Evolutionary conservation across 116 monocot species (phyloP), one percentile per base, ranked within the genome.

Genomic region (Iris pallida): DNA sequence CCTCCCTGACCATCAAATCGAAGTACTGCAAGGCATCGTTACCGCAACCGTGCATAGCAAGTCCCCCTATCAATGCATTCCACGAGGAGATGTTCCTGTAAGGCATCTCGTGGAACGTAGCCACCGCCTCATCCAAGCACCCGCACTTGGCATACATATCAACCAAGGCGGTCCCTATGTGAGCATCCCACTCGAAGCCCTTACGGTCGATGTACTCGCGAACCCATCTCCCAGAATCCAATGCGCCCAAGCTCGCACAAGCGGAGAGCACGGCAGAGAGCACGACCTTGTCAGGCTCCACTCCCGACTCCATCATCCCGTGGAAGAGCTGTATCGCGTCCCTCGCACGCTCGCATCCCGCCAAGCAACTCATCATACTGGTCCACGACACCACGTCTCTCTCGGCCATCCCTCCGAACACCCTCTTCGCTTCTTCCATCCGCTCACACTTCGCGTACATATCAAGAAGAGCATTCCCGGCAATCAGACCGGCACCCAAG

Each of bases 121-220:
- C 10, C 14, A 81, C 17, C 7, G 88, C 89, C 20, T 20, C 54
- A 11, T 78, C 81, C 16, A 93, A 47, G 68, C 76, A 77, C 42
- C 88, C 86, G 72, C 77, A 83, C 56, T 88, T 93, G 4, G 79
- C 77, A 74, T 93, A 93, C 93, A 93, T 84, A 59, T 93, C 88
- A 13, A 93, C 71, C 69, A 93, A 66, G 14, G 86, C 64, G 15
- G 93, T 86, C 9, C 81, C 83, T 52, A 93, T 52, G 52, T 88
- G 81, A 44, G 81, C 77, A 81, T 93, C 88, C 79, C 79, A 68
- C 64, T 75, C 68, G 4, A 93, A 74, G 1, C 70, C 76, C 56
- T 74, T 75, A 0, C 68, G 42, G 5, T 84, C 80, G 4, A 88
- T 80, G 64, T 83, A 93, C 68, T 82, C 77, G 61, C 82, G 81